A percentile compares a stretch with the other conserved stretches of the same genome.
Conservation (phyloP, 169 alveolate genomes). For the Theileria annulata region DNA sequence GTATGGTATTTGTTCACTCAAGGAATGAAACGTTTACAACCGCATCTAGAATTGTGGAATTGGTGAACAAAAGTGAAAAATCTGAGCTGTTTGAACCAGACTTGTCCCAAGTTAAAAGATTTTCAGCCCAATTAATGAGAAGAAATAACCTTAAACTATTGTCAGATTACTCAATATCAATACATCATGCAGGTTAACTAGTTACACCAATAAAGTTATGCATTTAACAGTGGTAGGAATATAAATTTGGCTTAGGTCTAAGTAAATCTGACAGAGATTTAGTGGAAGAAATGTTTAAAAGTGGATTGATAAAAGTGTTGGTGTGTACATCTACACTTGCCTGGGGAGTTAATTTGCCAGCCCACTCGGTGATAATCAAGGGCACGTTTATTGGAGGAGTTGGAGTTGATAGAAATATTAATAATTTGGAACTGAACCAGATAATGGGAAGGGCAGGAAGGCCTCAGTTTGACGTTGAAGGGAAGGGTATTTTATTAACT, state of each 20-base stretch:
- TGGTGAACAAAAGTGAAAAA: slow-evolving; percentile 28
- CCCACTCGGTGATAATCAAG: slow-evolving; percentile 97
- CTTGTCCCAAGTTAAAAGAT: slow-evolving; percentile 33
- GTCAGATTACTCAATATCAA: slow-evolving; percentile 94
- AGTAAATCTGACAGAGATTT: slow-evolving; percentile 92
- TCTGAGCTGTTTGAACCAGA: slow-evolving; percentile 54
- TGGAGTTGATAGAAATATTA: slow-evolving; percentile 95
- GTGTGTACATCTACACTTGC: slow-evolving; percentile 99
- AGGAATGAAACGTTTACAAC: slow-evolving; percentile 94
- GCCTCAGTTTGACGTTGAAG: slow-evolving; percentile 97
- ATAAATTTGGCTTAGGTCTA: slow-evolving; percentile 80
- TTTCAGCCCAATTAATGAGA: slow-evolving; percentile 21
- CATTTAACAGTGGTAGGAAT: neutral
- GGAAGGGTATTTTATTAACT: slow-evolving; percentile 85
- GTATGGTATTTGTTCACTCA: slow-evolving; percentile 75
- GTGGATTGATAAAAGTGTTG: slow-evolving; percentile 92
- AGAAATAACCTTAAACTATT: slow-evolving; percentile 56
- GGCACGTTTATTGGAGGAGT: slow-evolving; percentile 98
- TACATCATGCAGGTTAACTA: slow-evolving; percentile 95
- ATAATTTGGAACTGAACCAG: slow-evolving; percentile 96
- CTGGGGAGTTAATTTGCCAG: slow-evolving; percentile 99
- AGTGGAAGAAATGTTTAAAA: slow-evolving; percentile 96
- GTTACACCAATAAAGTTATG: neutral
- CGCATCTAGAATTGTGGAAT: slow-evolving; percentile 80
- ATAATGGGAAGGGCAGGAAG: slow-evolving; percentile 99